Conservation (phyloP, 805 yeast species). For the Ascoidea asiatica region DNA sequence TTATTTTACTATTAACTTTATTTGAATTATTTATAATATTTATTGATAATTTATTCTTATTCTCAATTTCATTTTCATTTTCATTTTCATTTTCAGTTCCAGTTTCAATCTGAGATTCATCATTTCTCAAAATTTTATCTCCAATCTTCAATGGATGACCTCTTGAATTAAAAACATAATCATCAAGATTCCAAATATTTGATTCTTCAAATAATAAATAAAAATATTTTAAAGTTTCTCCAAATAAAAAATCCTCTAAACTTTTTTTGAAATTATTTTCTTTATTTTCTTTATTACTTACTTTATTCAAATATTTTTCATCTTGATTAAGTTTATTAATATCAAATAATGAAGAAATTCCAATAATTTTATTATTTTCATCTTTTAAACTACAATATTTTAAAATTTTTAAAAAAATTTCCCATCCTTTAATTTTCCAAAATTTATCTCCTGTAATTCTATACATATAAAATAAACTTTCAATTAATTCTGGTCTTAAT, state of each 20-base stretch:
- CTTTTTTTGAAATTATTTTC: conserved; percentile 17
- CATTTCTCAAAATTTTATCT: not conserved
- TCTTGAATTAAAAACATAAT: conserved; percentile 45
- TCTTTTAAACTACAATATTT: conserved; percentile 13
- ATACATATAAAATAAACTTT: conserved; percentile 44
- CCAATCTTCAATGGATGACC: conserved; percentile 37
- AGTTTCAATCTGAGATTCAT: not conserved
- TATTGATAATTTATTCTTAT: too few species aligned
- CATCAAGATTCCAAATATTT: conserved; percentile 31
- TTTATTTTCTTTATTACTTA: conserved; percentile 14
- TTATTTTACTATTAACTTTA: too few species aligned
- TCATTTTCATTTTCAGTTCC: not conserved
- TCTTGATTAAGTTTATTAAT: conserved; percentile 26
- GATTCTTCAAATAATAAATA: conserved; percentile 34
- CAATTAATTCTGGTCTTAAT: conserved; percentile 50
- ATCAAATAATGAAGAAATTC: conserved; percentile 9
- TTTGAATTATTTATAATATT: too few species aligned
- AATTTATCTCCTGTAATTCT: conserved; percentile 44
- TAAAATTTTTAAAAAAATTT: conserved; percentile 26
- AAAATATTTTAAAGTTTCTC: conserved; percentile 46
- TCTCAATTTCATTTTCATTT: not conserved
- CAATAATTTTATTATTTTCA: conserved; percentile 13
- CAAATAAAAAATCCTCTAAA: conserved; percentile 40
- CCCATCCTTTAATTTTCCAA: conserved; percentile 45
- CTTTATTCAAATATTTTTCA: conserved; percentile 20